Evolutionary conservation across 2,329 filamentous ascomycete genomes (phyloP).

Genomic region (Fusarium sp.): DNA sequence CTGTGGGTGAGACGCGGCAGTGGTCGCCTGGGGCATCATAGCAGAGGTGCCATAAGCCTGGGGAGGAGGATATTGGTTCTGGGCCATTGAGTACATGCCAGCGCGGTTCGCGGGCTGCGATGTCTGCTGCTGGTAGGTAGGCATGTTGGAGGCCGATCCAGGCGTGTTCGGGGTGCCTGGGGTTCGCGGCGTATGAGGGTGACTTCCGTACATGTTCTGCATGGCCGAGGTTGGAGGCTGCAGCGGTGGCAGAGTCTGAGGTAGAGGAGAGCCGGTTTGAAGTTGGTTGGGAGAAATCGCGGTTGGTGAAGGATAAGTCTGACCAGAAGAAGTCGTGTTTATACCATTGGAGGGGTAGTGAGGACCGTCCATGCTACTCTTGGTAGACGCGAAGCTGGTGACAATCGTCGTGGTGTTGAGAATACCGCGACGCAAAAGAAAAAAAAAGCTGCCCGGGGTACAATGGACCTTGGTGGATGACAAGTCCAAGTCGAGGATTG

Average conservation of each 20-base stretch:
- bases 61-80: conserved; percentile 62
- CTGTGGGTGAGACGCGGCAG: conserved; percentile 74
- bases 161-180: conserved; percentile 70
- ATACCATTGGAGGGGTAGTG: conserved; percentile 64
- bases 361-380: conserved; percentile 62
- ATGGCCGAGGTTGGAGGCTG: conserved; percentile 55
- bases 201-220: conserved; percentile 61
- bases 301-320: conserved; percentile 60
- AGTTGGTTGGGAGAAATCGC: conserved; percentile 62
- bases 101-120: conserved; percentile 58
- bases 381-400: conserved; percentile 45
- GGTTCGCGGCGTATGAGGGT: conserved; percentile 69
- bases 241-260: conserved; percentile 65
- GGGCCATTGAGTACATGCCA: conserved; percentile 63
- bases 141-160: conserved; percentile 61
- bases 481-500: conserved; percentile 41
- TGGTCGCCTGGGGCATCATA: conserved; percentile 73
- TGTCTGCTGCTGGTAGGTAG: conserved; percentile 62
- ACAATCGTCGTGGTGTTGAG: conserved; percentile 35
- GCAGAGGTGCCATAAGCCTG: conserved; percentile 63
- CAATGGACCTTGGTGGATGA: conserved; percentile 35
- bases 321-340: conserved; percentile 60
- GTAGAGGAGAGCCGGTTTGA: conserved; percentile 56
- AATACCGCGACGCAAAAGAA: conserved; percentile 36
- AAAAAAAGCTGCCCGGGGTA: conserved; percentile 24